Base-by-base conservation (phyloP, 306 rosid species). In the Quercus wislizeni region DNA sequence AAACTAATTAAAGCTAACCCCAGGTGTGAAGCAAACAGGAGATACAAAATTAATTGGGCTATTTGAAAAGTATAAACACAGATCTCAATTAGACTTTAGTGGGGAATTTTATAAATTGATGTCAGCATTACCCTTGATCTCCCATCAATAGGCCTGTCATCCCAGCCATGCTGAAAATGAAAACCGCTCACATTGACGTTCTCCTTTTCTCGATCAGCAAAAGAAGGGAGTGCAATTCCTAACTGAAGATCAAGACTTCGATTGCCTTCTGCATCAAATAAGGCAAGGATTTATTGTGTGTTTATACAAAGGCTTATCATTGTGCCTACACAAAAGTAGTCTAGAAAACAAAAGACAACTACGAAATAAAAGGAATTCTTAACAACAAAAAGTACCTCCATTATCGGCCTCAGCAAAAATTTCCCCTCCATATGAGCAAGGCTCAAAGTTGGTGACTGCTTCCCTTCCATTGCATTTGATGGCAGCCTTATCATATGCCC, bases 401-500 rank as follows among this genome's bases (percentile, higher is more conserved):
- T 79, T 78, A 27, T 83, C 74, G 46, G 80, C 84, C 83, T 85
- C 93, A n/a, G 93, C 83, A 70, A 78, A 79, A 69, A 85, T 64
- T 76, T 87, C 91, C 54, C 82, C 89, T 55, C 85, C 89, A 77
- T 92, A 92, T 38, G 78, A 78, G 81, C 89, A 91, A 10, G 91
- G 90, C 57, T 92, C 92, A 77, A 92, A 94, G 79, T 94, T 94
- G 62, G 98, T 94, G 27, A 92, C 94, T 1, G 97, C 97, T 78
- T 94, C 98, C 82, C 85, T 87, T 74, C 97, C 97, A 86, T 88
- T 91, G 89, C 90, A 87, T 78, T 88, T 88, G 65, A 94, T 86
- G 69, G 98, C 98, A 75, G 98, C 98, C 90, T 78, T 87, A 83
- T 94, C 98, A 84, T 94, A 94, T 2, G 97, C 97, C 85, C 98